Evolutionary conservation across 2,329 filamentous ascomycete genomes (phyloP), one percentile per base, ranked within the genome.

Genomic region (Trichoderma arundinaceum): DNA sequence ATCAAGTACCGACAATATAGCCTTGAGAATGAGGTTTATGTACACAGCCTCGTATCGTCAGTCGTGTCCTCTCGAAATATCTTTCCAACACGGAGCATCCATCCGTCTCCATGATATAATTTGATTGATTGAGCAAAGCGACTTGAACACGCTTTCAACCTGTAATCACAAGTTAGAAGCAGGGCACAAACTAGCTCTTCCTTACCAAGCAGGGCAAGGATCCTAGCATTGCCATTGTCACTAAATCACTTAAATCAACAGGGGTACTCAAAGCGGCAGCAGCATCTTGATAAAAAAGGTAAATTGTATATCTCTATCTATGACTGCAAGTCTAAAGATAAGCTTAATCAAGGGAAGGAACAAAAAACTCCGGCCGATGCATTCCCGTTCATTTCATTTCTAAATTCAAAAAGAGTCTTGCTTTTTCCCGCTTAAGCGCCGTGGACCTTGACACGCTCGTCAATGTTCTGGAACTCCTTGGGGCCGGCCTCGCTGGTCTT

Each of bases 361-460:
- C 7, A 53, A 43, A 15, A 43, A 63, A 63, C 49, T 63, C 60
- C 60, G 51, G 39, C 60, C 51, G 7, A 63, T 54, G 60, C 60
- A 63, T 46, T 53, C 39, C 49, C 32, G 13, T 63, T 35, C 49
- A 28, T 43, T 52, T n/a, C 17, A 28, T 13, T 60, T 51, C 22
- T n/a, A 49, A 48, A 15, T n/a, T 35, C 32, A 35, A 19, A 48
- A 38, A 35, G 2, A n/a, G 1, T 7, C 3, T 13, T 22, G 7
- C 6, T 4, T 32, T 35, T 39, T 2, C 2, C 19, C 22, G 43
- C 44, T 41, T 78, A 86, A 66, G 81, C 82, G 64, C 86, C 88
- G 72, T 82, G 88, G 71, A 86, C 80, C 86, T 88, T 90, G 74
- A 91, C 82, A 72, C 87, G 83, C 75, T 90, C 84, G 77, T 90